Conservation (phyloP, 257 asterid species). For the Rhazya stricta region DNA sequence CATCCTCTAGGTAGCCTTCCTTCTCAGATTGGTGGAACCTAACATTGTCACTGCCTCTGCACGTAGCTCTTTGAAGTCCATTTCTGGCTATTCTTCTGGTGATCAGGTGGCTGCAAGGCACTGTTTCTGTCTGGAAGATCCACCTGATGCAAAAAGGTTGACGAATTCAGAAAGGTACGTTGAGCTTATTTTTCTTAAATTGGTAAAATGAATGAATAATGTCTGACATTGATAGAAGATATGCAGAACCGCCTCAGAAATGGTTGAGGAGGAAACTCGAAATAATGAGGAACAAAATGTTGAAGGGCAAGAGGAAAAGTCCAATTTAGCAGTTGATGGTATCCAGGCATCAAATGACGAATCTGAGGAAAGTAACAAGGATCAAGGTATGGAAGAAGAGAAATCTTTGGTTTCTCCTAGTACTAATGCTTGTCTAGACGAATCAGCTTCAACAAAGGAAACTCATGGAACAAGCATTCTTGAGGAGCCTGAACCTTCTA, state of each 20-base stretch:
- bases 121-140: slow-evolving; percentile 87
- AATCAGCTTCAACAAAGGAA: slow-evolving; percentile 37
- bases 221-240: slow-evolving; percentile 27
- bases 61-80: slow-evolving; percentile 59
- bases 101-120: slow-evolving; percentile 85
- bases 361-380: slow-evolving; percentile 15
- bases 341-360: slow-evolving; percentile 1
- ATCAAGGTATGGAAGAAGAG: slow-evolving; percentile 37
- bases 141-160: slow-evolving; percentile 53
- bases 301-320: slow-evolving; percentile 39
- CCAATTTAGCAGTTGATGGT: slow-evolving; percentile 20
- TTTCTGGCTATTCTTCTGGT: slow-evolving; percentile 52
- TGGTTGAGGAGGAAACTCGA: slow-evolving; percentile 34
- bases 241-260: slow-evolving; percentile 54
- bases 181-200: slow-evolving; percentile 18
- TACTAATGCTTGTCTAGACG: slow-evolving; percentile 28
- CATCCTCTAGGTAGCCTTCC: slow-evolving; percentile 66
- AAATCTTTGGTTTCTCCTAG: slow-evolving; percentile 32
- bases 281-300: slow-evolving; percentile 33
- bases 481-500: slow-evolving; percentile 32
- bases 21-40: slow-evolving; percentile 84
- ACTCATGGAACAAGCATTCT: slow-evolving; percentile 24
- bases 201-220: slow-evolving; percentile 11
- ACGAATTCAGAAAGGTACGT: slow-evolving; percentile 54
- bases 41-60: slow-evolving; percentile 67